phyloP scores from a whole-genome alignment of 2,329 filamentous ascomycete species.

The Ophidiomyces ophidiicola region DNA sequence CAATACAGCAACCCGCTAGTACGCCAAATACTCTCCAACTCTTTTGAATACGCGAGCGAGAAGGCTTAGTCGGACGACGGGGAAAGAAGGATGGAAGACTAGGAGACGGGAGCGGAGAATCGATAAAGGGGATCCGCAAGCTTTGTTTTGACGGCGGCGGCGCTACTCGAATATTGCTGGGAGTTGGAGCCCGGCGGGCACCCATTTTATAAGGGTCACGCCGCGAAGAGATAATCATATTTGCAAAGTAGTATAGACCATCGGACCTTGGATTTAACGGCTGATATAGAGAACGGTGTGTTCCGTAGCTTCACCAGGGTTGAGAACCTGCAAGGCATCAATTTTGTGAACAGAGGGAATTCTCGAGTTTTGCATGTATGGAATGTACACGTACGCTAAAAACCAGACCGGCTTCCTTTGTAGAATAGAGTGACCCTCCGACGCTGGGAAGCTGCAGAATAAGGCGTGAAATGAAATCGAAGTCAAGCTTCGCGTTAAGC shows the following conservation, averaged over 20 bases:
- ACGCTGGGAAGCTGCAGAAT: too few species aligned
- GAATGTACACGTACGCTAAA: too few species aligned
- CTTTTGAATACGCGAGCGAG: conserved; percentile 46
- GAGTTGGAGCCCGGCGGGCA: conserved; percentile 16
- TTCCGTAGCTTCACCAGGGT: too few species aligned
- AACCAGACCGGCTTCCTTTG: conserved; percentile 3
- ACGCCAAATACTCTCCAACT: conserved; percentile 47
- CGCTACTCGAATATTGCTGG: conserved; percentile 7
- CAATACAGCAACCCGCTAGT: conserved; percentile 30
- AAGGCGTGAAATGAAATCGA: neutral
- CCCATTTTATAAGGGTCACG: conserved; percentile 21
- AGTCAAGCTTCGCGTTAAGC: neutral
- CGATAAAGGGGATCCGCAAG: conserved; percentile 51
- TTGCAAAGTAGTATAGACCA: conserved; percentile 8
- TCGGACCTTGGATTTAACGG: neutral
- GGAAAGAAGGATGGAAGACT: conserved; percentile 56
- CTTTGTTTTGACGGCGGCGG: conserved; percentile 39
- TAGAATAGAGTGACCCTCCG: too few species aligned
- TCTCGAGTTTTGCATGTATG: too few species aligned
- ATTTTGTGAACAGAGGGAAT: too few species aligned
- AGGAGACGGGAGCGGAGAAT: conserved; percentile 58
- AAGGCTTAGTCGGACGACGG: conserved; percentile 50
- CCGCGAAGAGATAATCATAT: conserved; percentile 26
- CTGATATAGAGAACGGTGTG: neutral
- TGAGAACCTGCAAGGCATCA: too few species aligned